Percentiles rank a stretch among this genome's conserved stretches.
Conservation (phyloP, 179 eudicot species). For the Patellifolia procumbens region DNA sequence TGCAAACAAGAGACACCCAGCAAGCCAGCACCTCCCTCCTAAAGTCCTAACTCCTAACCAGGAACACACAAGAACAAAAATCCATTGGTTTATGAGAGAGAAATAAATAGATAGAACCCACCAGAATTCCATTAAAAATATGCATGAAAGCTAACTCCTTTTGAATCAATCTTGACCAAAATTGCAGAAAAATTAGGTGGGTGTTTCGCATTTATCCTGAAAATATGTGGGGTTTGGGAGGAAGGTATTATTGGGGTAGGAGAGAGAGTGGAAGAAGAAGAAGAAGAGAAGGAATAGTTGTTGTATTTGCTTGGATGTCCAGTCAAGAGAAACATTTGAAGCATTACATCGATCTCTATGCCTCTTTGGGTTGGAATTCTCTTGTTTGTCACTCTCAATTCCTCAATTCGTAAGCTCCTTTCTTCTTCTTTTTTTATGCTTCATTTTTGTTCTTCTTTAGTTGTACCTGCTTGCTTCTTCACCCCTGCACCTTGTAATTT, state of each 20-base stretch:
- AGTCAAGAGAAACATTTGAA: slow-evolving; percentile 81
- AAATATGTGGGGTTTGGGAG: slow-evolving; percentile 94
- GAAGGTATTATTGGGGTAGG: slow-evolving; percentile 85
- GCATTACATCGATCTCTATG: slow-evolving; percentile 74
- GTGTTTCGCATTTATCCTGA: background rate
- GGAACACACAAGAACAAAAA: background rate
- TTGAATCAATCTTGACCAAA: background rate
- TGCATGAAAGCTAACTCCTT: slow-evolving; percentile 8
- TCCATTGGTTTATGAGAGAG: background rate
- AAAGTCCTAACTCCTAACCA: background rate
- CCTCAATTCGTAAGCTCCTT: slow-evolving; percentile 71
- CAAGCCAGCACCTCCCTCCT: too few relatives aligned
- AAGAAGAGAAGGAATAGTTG: slow-evolving; percentile 63
- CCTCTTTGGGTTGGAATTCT: slow-evolving; percentile 89
- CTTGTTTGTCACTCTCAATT: slow-evolving; percentile 91
- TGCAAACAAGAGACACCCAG: background rate
- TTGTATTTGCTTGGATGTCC: slow-evolving; percentile 96
- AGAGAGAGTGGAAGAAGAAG: slow-evolving; percentile 40
- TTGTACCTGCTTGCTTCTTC: slow-evolving; percentile 3
- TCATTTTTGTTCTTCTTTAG: too few relatives aligned
- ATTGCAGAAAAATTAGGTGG: background rate
- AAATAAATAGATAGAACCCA: too few relatives aligned
- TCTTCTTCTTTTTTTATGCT: background rate
- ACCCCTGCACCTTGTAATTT: background rate
- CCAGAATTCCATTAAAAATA: background rate